Evolutionary conservation across 2,329 filamentous ascomycete species (phyloP), one percentile per base, ranked within the genome.

Genomic region (Sclerotinia glacialis): DNA sequence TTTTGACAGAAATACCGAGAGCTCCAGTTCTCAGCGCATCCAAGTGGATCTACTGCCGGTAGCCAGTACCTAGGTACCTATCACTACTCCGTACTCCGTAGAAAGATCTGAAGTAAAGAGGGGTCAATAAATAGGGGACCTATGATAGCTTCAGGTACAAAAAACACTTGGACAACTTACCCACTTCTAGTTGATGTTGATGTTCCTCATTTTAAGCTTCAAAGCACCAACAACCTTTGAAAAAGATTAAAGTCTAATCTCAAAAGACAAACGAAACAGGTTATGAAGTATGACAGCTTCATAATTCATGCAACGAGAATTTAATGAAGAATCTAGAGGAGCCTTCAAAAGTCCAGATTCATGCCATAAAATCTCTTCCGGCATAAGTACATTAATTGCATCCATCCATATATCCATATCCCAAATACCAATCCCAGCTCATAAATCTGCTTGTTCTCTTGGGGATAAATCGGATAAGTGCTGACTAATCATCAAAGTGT

Each of bases 141-240:
- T 59, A 59, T 59, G 42, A 59, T 59, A 59, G 56, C 26, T 59
- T 47, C 56, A 59, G 56, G 56, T 47, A 59, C 56, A 9, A 34
- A 31, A 59, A 40, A 40, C 37, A 40, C 37, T 40, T 40, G 37
- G 42, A 23, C 56, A 59, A 59, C 18, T 6, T 63, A 50, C 52
- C 47, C 60, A 52, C 47, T 47, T 47, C 52, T 34, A 54, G 2
- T n/a, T 54, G 52, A 54, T 59, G 9, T 59, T 31, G 4, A 58
- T 40, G 34, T 52, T 53, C 47, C 47, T 63, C 56, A 53, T 53
- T 63, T 63, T 53, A 50, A 50, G 23, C 47, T 52, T 63, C 37
- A 50, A 63, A 34, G 58, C 58, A 46, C 58, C 58, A 61, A 37
- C 58, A 16, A 21, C 16, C n/a, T 37, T 60, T 47, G 53, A 47